Evolutionary conservation across 345 rosid species (phyloP), one percentile per base, ranked within the genome.

Genomic region (Hevea brasiliensis): DNA sequence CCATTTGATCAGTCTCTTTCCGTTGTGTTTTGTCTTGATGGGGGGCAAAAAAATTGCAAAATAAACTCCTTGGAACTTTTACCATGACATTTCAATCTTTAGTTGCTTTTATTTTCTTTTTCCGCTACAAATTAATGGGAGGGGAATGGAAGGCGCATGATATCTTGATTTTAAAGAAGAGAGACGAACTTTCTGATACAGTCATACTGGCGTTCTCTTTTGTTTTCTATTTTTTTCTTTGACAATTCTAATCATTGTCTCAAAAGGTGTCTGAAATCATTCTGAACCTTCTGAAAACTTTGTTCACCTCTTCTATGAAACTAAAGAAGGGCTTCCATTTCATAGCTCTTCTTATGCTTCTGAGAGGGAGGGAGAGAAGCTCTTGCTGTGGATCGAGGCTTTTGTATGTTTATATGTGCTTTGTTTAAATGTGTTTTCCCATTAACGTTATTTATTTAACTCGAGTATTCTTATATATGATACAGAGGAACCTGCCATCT

Each of bases 401-500:
- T 61, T 32, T 32, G 23, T 37, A 35, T 12, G 42, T 44, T 7
- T 13, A 2, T 23, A 15, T 42, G 32, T 14, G 14, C 44, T 13
- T 9, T 18, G 37, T 32, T 32, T 32, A 32, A 32, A 32, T 1
- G 2, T 35, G 7, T 65, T 26, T 44, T 7, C 1, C 4, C n/a
- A 13, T 11, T 45, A 6, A 17, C 12, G 24, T 23, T 65, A 65
- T 14, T 13, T 45, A 7, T 45, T 27, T 48, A 32, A 32, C 47
- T 53, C 47, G 27, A 59, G 29, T n/a, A 2, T 45, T 53, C 23
- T 29, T 59, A 15, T 63, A 17, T 72, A 45, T 67, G 12, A 66
- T 42, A 51, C 78, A 85, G 87, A 41, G 61, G 80, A 80, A 77
- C 70, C 68, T 61, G 68, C 77, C 60, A 55, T 87, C 24, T 17